These are phyloP conservation scores for Saccharomyces hybrid DNA, from an alignment of 1,139 yeast species.

Conservation along the genomic window DNA sequence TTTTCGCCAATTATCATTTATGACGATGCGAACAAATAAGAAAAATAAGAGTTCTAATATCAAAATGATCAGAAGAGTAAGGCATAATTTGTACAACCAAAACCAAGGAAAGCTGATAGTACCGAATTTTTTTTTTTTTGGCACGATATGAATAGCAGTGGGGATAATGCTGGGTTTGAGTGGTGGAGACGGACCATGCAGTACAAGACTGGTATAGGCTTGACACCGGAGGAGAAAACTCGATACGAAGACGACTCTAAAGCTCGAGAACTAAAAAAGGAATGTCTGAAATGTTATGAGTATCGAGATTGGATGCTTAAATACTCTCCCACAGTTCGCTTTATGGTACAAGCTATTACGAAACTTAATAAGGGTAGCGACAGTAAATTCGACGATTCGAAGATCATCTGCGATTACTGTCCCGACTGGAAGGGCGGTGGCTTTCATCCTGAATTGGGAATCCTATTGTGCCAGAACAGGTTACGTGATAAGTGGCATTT, in stretches of 20 bases:
- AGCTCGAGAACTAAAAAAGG: constrained; percentile 39
- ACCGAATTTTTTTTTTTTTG: background rate
- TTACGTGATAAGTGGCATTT: constrained; percentile 71
- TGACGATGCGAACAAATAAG: background rate
- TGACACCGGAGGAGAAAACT: constrained; percentile 45
- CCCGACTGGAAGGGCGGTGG: constrained; percentile 90
- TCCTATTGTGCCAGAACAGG: constrained; percentile 80
- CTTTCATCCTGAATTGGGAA: constrained; percentile 83
- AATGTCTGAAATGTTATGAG: constrained; percentile 64
- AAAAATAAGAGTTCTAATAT: background rate
- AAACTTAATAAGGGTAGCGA: constrained; percentile 37
- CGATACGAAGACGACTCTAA: constrained; percentile 52
- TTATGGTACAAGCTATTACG: constrained; percentile 78
- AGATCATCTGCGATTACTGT: constrained; percentile 77
- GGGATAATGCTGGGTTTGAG: constrained; percentile 45
- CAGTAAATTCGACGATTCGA: constrained; percentile 25
- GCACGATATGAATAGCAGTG: background rate
- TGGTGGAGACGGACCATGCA: constrained; percentile 77
- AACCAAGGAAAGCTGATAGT: background rate
- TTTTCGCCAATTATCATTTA: background rate
- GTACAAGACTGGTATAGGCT: constrained; percentile 67
- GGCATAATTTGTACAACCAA: background rate
- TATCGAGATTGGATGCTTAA: constrained; percentile 71
- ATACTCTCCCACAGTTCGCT: constrained; percentile 79
- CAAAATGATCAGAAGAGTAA: background rate